Percentiles rank a stretch among this genome's conserved stretches.
phyloP scores from a whole-genome alignment of 2,329 filamentous ascomycete genomes.

The Paraconiothyrium brasiliense region DNA sequence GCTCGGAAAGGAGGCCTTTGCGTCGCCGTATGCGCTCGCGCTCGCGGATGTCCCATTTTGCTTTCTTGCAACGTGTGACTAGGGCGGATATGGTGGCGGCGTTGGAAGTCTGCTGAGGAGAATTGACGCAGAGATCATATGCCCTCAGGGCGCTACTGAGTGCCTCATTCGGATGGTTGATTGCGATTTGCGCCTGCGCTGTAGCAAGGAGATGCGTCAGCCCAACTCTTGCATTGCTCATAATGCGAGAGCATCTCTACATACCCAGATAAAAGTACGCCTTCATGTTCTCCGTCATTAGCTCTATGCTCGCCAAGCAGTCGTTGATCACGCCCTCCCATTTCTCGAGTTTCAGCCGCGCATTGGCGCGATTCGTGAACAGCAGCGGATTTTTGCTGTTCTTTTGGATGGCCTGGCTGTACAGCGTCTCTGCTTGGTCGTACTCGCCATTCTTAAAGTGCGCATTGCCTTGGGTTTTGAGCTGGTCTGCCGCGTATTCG shows the following conservation, averaged over 20 bases:
- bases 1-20: constrained; percentile 67
- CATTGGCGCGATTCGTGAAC: constrained; percentile 90
- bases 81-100: constrained; percentile 75
- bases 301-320: constrained; percentile 76
- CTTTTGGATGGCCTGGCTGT: constrained; percentile 81
- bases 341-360: constrained; percentile 75
- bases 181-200: constrained; percentile 81
- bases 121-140: constrained; percentile 72
- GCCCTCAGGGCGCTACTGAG: constrained; percentile 75
- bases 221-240: background rate
- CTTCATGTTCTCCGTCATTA: constrained; percentile 76
- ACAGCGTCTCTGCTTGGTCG: constrained; percentile 71
- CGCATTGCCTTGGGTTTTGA: constrained; percentile 67
- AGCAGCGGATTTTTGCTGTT: constrained; percentile 80
- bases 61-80: constrained; percentile 84
- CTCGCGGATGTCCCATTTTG: constrained; percentile 83
- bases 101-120: constrained; percentile 68
- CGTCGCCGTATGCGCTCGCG: constrained; percentile 65
- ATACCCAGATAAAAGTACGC: constrained; percentile 77
- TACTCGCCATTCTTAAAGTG: constrained; percentile 74
- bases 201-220: constrained; percentile 23
- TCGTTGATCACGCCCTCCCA: constrained; percentile 82
- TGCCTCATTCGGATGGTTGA: constrained; percentile 77
- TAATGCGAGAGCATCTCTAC: constrained; percentile 15
- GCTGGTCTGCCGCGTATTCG: constrained; percentile 55